Conservation (phyloP, 208 protist species). For the Crithidia thermophila region DNA sequence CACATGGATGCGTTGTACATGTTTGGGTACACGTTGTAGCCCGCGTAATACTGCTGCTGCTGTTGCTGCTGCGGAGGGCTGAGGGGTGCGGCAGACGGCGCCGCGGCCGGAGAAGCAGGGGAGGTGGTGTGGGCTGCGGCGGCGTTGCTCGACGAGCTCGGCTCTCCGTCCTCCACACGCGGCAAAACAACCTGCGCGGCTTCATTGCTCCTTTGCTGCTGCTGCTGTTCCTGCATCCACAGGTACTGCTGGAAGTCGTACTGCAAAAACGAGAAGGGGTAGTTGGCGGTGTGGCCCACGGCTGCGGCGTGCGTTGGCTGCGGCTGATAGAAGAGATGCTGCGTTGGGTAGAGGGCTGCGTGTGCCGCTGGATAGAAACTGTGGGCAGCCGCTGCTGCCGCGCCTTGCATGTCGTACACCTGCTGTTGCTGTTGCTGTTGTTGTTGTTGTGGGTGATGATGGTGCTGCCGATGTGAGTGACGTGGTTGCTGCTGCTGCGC, state of each 20-base stretch:
- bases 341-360: not conserved
- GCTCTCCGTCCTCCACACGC: not conserved
- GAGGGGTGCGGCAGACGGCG: not conserved
- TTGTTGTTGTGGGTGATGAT: not conserved
- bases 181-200: not conserved
- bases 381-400: not conserved
- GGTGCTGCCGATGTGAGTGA: not conserved
- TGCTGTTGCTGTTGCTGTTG: slow-evolving; percentile 6
- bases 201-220: slow-evolving; percentile 8
- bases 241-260: slow-evolving; percentile 34
- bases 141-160: not conserved
- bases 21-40: slow-evolving; percentile 17
- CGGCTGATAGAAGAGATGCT: slow-evolving; percentile 6
- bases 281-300: not conserved
- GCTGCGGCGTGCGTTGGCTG: slow-evolving; percentile 6
- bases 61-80: slow-evolving; percentile 25
- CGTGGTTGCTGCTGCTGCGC: slow-evolving; percentile 1
- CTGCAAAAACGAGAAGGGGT: slow-evolving; percentile 16
- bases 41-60: slow-evolving; percentile 23
- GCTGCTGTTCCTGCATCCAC: slow-evolving; percentile 29
- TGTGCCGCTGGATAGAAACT: not conserved
- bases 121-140: not conserved
- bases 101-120: not conserved
- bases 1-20: slow-evolving; percentile 5
- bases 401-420: not conserved